Conservation (phyloP, 257 asterid species). For the Ocimum tenuiflorum region DNA sequence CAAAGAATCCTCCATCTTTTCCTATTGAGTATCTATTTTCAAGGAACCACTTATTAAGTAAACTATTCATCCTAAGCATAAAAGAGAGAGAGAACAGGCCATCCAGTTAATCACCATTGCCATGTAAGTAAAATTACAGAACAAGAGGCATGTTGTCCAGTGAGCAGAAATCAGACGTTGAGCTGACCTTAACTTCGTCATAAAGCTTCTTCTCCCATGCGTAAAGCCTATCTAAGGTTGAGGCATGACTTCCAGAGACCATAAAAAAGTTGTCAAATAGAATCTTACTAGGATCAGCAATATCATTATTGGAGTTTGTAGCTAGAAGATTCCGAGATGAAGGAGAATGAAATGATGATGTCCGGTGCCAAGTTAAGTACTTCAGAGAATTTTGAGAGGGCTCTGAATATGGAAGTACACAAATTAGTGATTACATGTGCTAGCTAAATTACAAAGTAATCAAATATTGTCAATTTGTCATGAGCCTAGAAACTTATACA, state of each 20-base stretch:
- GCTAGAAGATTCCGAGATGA: constrained; percentile 68
- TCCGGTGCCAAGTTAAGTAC: constrained; percentile 92
- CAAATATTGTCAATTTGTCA: background rate
- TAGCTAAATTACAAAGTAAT: background rate
- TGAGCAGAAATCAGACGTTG: background rate
- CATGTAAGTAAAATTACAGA: constrained; percentile 1
- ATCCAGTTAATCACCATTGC: background rate
- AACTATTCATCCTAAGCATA: background rate
- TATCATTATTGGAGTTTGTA: constrained; percentile 42
- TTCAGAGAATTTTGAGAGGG: constrained; percentile 66
- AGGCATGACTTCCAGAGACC: constrained; percentile 95
- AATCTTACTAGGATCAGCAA: constrained; percentile 41
- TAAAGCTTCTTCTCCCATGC: constrained; percentile 98
- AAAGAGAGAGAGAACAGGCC: background rate
- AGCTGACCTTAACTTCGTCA: constrained; percentile 89
- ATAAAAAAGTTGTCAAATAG: constrained; percentile 70
- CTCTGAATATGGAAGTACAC: constrained; percentile 34
- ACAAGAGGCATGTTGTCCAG: background rate
- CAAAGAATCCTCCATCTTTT: background rate
- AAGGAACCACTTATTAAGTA: background rate
- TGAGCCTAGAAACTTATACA: background rate
- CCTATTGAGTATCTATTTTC: background rate
- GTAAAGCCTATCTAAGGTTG: constrained; percentile 79
- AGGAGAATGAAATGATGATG: constrained; percentile 67
- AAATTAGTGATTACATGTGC: background rate